Evolutionary conservation across 495 filamentous ascomycete genomes (phyloP).

Genomic region (Pseudevernia furfuracea): DNA sequence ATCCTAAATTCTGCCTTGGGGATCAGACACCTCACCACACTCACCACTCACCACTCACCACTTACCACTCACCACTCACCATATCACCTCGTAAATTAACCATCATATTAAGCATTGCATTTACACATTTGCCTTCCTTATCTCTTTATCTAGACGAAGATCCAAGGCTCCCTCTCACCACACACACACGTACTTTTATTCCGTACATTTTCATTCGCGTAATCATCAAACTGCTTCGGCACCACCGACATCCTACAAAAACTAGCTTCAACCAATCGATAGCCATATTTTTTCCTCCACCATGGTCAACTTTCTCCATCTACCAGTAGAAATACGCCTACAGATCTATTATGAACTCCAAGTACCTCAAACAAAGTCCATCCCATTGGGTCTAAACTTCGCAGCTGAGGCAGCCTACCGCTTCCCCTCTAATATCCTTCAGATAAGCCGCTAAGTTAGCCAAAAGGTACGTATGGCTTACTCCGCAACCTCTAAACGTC

Average conservation of each 20-base stretch:
- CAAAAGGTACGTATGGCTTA: neutral
- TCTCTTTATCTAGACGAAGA: neutral
- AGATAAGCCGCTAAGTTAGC: neutral
- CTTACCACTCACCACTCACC: neutral
- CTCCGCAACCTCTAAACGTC: neutral
- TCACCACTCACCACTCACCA: neutral
- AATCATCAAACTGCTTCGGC: slow-evolving; percentile 8
- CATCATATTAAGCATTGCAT: neutral
- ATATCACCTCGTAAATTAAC: neutral
- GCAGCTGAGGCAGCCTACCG: neutral
- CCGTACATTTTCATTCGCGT: neutral
- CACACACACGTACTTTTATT: neutral
- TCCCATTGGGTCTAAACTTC: neutral
- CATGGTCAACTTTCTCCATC: neutral
- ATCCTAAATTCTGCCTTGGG: neutral
- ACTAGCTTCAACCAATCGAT: slow-evolving; percentile 7
- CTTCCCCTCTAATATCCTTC: neutral
- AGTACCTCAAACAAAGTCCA: neutral
- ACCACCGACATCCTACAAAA: slow-evolving; percentile 10
- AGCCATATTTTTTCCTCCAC: neutral
- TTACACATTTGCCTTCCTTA: neutral
- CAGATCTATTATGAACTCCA: neutral
- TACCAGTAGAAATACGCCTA: slow-evolving; percentile 8
- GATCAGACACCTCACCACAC: neutral
- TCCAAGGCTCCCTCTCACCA: neutral